phyloP scores from a whole-genome alignment of 2,329 filamentous ascomycete species.

The Ceratocystis cacaofunesta region DNA sequence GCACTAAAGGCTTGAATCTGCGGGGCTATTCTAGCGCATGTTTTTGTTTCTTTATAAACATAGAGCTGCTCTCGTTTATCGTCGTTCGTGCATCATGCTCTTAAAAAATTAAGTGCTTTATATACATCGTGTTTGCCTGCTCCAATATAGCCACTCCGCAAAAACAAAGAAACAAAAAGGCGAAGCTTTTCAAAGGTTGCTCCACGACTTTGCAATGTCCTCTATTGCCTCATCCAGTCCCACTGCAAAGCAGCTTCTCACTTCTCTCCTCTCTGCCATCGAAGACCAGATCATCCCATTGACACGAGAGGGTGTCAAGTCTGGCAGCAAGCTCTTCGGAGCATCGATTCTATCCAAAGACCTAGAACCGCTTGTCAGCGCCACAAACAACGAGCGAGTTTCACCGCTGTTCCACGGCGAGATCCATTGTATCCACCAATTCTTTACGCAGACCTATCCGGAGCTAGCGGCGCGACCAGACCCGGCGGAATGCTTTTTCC shows the following conservation, averaged over 20 bases:
- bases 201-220: constrained; percentile 17
- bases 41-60: neutral
- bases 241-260: constrained; percentile 24
- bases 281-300: constrained; percentile 37
- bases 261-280: constrained; percentile 28
- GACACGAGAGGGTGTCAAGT: constrained; percentile 33
- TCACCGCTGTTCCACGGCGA: constrained; percentile 45
- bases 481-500: constrained; percentile 38
- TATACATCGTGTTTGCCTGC: neutral
- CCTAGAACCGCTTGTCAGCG: constrained; percentile 32
- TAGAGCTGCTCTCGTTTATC: neutral
- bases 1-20: neutral
- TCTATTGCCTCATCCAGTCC: neutral
- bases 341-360: constrained; percentile 35
- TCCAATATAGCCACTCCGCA: neutral
- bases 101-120: neutral
- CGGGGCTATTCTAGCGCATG: neutral
- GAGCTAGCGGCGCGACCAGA: constrained; percentile 26
- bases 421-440: constrained; percentile 45
- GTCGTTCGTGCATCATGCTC: neutral
- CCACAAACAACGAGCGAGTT: constrained; percentile 40
- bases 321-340: constrained; percentile 42
- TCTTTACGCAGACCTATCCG: constrained; percentile 31
- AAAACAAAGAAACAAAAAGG: neutral
- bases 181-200: constrained; percentile 7